Percentiles rank a stretch among this genome's conserved stretches.
Conservation (phyloP, 306 rosid genomes). For the Lathyrus oleraceus region DNA sequence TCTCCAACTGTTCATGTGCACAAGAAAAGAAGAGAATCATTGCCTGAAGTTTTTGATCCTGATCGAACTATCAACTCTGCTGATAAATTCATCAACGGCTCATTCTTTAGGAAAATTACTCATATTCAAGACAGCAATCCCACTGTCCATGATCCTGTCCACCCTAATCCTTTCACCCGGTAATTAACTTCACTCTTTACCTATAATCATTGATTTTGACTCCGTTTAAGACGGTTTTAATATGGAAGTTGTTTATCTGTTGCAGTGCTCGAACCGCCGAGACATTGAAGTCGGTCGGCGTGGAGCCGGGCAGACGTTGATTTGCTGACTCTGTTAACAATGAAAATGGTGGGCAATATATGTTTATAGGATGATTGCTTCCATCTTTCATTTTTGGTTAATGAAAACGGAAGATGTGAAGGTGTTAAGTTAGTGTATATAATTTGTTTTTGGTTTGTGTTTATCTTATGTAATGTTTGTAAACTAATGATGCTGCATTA, state of each 20-base stretch:
- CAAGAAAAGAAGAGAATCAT: conserved; percentile 41
- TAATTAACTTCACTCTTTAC: not conserved
- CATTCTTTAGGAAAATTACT: conserved; percentile 37
- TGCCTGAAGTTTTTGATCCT: conserved; percentile 41
- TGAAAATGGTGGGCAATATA: conserved; percentile 12
- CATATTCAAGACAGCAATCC: conserved; percentile 28
- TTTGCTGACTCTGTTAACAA: not conserved
- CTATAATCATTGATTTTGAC: no score
- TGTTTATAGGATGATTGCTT: not conserved
- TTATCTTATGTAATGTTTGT: not conserved
- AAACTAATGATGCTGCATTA: conserved; percentile 16
- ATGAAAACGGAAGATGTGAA: conserved; percentile 26
- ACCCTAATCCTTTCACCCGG: conserved; percentile 47
- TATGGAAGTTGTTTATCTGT: conserved; percentile 5
- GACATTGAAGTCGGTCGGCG: conserved; percentile 46
- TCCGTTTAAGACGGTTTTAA: not conserved
- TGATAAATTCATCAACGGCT: conserved; percentile 43
- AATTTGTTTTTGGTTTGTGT: not conserved
- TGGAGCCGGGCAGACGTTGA: conserved; percentile 31
- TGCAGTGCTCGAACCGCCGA: conserved; percentile 38
- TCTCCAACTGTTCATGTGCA: conserved; percentile 41
- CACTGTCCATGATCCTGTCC: conserved; percentile 31
- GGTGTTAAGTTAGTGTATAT: not conserved
- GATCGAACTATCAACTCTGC: conserved; percentile 34
- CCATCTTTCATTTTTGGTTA: conserved; percentile 2